These are phyloP conservation scores for Corchorus capsularis DNA, from an alignment of 345 rosid species.

Conservation along the genomic window DNA sequence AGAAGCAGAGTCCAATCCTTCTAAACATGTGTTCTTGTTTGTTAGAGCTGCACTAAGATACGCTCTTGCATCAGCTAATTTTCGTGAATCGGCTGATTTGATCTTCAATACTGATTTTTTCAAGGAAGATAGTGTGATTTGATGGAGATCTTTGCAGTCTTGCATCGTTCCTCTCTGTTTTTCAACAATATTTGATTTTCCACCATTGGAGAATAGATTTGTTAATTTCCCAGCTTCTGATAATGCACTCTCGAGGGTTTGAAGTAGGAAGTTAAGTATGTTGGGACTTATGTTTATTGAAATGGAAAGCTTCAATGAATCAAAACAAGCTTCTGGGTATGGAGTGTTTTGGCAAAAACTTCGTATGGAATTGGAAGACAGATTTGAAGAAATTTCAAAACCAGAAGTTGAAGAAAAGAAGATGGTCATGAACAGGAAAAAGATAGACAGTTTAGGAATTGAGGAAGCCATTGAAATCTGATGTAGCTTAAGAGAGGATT, in stretches of 20 bases:
- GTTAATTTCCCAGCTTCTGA: slow-evolving; percentile 65
- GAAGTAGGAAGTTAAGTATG: slow-evolving; percentile 59
- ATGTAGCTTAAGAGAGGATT: not conserved
- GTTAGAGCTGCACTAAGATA: slow-evolving; percentile 80
- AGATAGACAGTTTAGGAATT: slow-evolving; percentile 13
- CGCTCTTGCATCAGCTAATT: slow-evolving; percentile 57
- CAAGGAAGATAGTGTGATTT: slow-evolving; percentile 55
- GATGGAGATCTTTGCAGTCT: slow-evolving; percentile 82
- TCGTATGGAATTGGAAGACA: slow-evolving; percentile 35
- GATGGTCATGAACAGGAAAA: slow-evolving; percentile 33
- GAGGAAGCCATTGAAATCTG: slow-evolving; percentile 45
- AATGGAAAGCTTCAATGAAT: slow-evolving; percentile 69
- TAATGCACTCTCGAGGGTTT: slow-evolving; percentile 63
- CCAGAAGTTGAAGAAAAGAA: slow-evolving; percentile 32
- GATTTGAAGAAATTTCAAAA: slow-evolving; percentile 34
- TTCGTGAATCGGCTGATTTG: slow-evolving; percentile 35
- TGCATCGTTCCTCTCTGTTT: slow-evolving; percentile 75
- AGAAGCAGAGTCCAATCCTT: slow-evolving; percentile 72
- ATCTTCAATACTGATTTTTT: slow-evolving; percentile 50
- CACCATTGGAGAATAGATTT: slow-evolving; percentile 40
- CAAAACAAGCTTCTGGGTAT: slow-evolving; percentile 65
- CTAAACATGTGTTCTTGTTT: slow-evolving; percentile 87
- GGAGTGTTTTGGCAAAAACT: slow-evolving; percentile 63
- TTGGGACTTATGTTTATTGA: slow-evolving; percentile 63
- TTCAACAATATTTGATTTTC: slow-evolving; percentile 43